phyloP scores from a whole-genome alignment of 2,329 filamentous ascomycete species.

The Fusarium lyarnte region DNA sequence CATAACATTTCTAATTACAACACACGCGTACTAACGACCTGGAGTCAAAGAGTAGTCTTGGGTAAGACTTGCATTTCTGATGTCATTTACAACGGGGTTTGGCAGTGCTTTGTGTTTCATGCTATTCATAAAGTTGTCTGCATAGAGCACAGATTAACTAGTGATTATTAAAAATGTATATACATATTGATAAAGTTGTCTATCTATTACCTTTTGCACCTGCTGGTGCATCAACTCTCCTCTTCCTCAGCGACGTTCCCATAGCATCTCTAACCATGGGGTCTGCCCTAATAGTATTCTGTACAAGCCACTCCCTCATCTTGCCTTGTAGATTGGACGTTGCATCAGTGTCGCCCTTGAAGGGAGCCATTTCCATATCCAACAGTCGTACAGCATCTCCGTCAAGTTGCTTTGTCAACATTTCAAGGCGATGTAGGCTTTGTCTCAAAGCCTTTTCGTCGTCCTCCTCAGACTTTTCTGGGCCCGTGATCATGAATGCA shows the following conservation, averaged over 20 bases:
- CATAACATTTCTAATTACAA: conserved; percentile 9
- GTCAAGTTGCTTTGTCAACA: conserved; percentile 67
- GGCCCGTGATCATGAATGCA: conserved; percentile 46
- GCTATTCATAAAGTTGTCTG: conserved; percentile 18
- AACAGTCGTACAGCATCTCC: conserved; percentile 76
- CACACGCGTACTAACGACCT: conserved; percentile 32
- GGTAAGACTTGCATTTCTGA: conserved; percentile 23
- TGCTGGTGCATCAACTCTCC: conserved; percentile 69
- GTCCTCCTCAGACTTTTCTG: conserved; percentile 42
- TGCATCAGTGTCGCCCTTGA: conserved; percentile 74
- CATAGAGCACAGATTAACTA: conserved; percentile 2
- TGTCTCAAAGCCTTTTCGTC: conserved; percentile 65
- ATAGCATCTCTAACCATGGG: conserved; percentile 85
- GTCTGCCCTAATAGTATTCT: conserved; percentile 83
- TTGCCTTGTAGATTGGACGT: conserved; percentile 69
- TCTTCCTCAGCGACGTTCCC: conserved; percentile 70
- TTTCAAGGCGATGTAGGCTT: conserved; percentile 74
- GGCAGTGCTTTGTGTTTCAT: conserved; percentile 7
- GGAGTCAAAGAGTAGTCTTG: conserved; percentile 37
- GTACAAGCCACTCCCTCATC: conserved; percentile 86
- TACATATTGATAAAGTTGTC: conserved; percentile 10
- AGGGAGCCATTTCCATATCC: conserved; percentile 83
- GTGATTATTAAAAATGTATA: conserved; percentile 30
- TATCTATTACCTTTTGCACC: conserved; percentile 65
- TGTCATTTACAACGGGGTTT: conserved; percentile 14